Conservation (phyloP, 805 yeast species). For the Blastobotrys americana region DNA sequence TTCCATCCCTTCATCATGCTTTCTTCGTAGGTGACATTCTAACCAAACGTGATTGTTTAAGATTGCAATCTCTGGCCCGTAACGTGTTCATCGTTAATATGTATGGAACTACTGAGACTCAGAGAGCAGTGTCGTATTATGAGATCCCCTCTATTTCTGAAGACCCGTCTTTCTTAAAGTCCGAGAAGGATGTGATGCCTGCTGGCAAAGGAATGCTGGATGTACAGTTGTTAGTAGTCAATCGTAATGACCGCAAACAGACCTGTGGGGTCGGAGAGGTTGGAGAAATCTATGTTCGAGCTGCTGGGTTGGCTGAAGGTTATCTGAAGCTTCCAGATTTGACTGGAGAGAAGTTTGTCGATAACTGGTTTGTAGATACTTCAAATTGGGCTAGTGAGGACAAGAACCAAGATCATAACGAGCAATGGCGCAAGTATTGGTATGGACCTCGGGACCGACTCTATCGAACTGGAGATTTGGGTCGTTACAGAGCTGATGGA, state of each 20-base stretch:
- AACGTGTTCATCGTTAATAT: constrained; percentile 88
- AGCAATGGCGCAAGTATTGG: constrained; percentile 75
- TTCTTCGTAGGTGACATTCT: constrained; percentile 97
- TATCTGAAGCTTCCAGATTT: constrained; percentile 86
- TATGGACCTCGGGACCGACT: constrained; percentile 91
- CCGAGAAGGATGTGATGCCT: constrained; percentile 92
- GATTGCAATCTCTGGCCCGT: constrained; percentile 85
- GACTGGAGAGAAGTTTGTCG: constrained; percentile 79
- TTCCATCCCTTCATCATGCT: constrained; percentile 86
- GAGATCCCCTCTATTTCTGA: constrained; percentile 68
- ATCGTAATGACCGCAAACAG: constrained; percentile 79
- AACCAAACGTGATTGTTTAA: constrained; percentile 92
- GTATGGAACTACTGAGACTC: constrained; percentile 99
- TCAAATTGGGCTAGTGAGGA: constrained; percentile 54
- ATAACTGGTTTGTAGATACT: constrained; percentile 80
- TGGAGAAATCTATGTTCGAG: constrained; percentile 97
- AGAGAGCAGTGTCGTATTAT: constrained; percentile 92
- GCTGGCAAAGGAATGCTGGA: constrained; percentile 98
- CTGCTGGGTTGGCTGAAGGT: constrained; percentile 96
- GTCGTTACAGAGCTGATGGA: constrained; percentile 94
- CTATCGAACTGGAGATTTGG: constrained; percentile 95
- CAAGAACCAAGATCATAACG: constrained; percentile 34
- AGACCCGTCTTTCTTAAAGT: constrained; percentile 67
- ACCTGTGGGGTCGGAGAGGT: constrained; percentile 98
- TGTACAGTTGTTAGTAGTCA: constrained; percentile 89